Base-by-base conservation (phyloP, 2,329 filamentous ascomycete genomes). In the Trichophyton mentagrophytes region DNA sequence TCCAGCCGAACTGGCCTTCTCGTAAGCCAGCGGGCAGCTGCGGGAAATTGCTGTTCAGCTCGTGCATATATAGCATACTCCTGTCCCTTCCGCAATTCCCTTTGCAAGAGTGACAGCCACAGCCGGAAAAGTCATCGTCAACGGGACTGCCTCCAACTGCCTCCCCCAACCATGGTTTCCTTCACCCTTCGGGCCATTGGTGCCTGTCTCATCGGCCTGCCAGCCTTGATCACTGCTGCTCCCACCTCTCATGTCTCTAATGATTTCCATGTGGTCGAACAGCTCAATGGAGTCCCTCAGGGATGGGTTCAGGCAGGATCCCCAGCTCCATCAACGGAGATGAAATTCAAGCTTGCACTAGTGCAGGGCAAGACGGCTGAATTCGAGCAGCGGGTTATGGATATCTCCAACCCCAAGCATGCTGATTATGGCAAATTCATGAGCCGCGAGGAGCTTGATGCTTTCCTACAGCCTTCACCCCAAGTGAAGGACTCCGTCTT, bases 351-450 rank as follows among this genome's bases (percentile, higher is more conserved):
- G 27, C 72, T 83, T 56, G 77, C 78, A 3, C 72, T 82, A 17
- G 71, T 71, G 57, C 76, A 83, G 70, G 77, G 78, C n/a, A 77
- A 78, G 53, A 69, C 76, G 40, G 73, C 69, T 2, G 71, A 77
- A 2, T 80, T 87, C 60, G 83, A 87, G 69, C 77, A 82, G 66
- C 78, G 74, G 4, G 77, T 85, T 8, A 76, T 84, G 61, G 80
- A 84, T 47, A 76, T 87, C 36, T 85, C 85, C 0, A 83, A 81
- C 0, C 85, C 85, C 0, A 77, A 75, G 33, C 78, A 84, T 65
- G 71, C 77, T 1, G 75, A 73, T 20, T 88, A 88, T 68, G 85
- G 85, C 40, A 74, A 79, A 65, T 82, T 86, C 66, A 72, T 87
- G 71, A 82, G 79, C 61, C 79, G 80, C n/a, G 78, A 84, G 38